phyloP scores from a whole-genome alignment of 2,329 filamentous ascomycete genomes.

The Aspergillus udagawae region DNA sequence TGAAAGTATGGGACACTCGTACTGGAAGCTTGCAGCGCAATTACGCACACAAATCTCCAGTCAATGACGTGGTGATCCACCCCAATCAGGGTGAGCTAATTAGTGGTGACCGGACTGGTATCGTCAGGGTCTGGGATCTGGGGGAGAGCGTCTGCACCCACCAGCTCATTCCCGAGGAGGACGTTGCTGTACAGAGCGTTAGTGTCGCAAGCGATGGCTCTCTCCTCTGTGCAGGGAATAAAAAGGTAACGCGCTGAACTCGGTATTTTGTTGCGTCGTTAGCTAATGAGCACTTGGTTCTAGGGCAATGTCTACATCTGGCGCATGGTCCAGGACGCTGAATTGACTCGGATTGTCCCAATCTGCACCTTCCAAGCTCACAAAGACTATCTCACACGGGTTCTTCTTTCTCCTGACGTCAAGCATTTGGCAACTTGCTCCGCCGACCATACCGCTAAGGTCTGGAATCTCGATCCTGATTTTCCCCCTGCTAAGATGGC shows the following conservation, averaged over 20 bases:
- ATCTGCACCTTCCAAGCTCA: constrained; percentile 88
- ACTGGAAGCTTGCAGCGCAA: constrained; percentile 83
- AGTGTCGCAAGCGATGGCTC: constrained; percentile 94
- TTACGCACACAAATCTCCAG: constrained; percentile 82
- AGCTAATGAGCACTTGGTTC: not conserved
- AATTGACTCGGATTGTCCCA: constrained; percentile 78
- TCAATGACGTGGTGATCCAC: constrained; percentile 99
- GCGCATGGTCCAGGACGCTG: constrained; percentile 80
- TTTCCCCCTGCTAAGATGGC: constrained; percentile 39
- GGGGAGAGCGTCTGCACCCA: constrained; percentile 97
- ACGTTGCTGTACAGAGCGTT: constrained; percentile 88
- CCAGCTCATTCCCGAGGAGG: constrained; percentile 92
- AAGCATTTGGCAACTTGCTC: constrained; percentile 92
- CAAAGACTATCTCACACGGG: constrained; percentile 86
- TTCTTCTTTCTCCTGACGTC: constrained; percentile 87
- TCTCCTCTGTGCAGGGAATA: constrained; percentile 89
- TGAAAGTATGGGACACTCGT: constrained; percentile 95
- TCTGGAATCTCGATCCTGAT: constrained; percentile 87
- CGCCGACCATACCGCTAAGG: constrained; percentile 90
- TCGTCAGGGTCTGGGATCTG: constrained; percentile 92
- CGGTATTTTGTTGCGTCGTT: not conserved
- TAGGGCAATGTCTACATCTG: constrained; percentile 97
- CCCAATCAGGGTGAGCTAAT: constrained; percentile 98
- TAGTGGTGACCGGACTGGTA: constrained; percentile 88
- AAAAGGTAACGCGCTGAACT: constrained; percentile 55